Evolutionary conservation across 2,329 filamentous ascomycete genomes (phyloP).

Genomic region (Pseudogymnoascus sp.): DNA sequence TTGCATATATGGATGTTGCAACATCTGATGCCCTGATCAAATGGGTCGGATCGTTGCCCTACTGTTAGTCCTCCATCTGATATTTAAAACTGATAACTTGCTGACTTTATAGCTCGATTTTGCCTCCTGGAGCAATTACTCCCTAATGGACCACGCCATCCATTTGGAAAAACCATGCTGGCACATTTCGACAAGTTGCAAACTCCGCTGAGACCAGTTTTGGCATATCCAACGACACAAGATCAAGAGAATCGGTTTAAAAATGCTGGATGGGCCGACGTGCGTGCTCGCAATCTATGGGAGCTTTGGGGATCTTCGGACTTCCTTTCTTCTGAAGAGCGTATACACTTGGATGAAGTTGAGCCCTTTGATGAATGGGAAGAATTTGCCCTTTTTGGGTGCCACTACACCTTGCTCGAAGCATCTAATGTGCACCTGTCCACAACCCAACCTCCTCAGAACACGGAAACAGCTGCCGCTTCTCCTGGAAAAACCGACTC

Average conservation of each 20-base stretch:
- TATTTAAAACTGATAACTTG: not conserved
- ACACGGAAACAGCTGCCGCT: not conserved
- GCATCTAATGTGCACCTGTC: slow-evolving; percentile 41
- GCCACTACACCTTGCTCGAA: slow-evolving; percentile 73
- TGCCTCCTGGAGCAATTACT: slow-evolving; percentile 81
- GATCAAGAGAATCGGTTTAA: slow-evolving; percentile 62
- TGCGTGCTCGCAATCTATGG: slow-evolving; percentile 65
- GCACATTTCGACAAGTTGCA: slow-evolving; percentile 72
- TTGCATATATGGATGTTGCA: slow-evolving; percentile 76
- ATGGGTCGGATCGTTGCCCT: slow-evolving; percentile 64
- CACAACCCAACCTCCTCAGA: slow-evolving; percentile 10
- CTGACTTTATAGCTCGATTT: slow-evolving; percentile 55
- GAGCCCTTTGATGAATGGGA: slow-evolving; percentile 97
- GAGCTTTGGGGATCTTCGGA: slow-evolving; percentile 64
- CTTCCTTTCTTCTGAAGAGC: slow-evolving; percentile 54
- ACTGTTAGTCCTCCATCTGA: slow-evolving; percentile 10
- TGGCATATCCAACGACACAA: slow-evolving; percentile 56
- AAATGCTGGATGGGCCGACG: slow-evolving; percentile 56
- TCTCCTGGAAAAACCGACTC: not conserved
- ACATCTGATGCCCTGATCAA: slow-evolving; percentile 65
- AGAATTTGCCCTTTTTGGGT: slow-evolving; percentile 76
- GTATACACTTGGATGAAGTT: slow-evolving; percentile 54
- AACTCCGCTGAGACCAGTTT: slow-evolving; percentile 67
- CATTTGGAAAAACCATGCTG: slow-evolving; percentile 82
- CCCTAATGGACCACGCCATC: slow-evolving; percentile 67